These are phyloP conservation scores for Candida tibetensis DNA, from an alignment of 805 yeast genomes.

Conservation along the genomic window DNA sequence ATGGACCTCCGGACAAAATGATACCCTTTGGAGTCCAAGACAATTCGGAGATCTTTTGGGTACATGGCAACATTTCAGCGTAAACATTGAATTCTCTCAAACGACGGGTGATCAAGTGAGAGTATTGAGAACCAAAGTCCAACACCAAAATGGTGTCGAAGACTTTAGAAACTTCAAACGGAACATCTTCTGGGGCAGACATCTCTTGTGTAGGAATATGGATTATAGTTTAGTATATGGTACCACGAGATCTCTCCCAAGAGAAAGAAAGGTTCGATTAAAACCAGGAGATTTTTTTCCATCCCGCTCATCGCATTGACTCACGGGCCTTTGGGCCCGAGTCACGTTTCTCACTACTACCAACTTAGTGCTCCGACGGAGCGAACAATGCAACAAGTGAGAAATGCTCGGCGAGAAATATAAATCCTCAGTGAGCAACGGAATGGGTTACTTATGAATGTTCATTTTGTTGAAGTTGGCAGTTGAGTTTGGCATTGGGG, in stretches of 20 bases:
- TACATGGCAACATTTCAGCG: conserved; percentile 99
- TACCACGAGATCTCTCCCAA: conserved; percentile 5
- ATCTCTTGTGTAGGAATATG: conserved; percentile 1
- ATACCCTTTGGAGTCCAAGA: conserved; percentile 96
- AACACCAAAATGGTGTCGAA: conserved; percentile 96
- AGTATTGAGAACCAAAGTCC: conserved; percentile 98
- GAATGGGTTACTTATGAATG: too few species aligned
- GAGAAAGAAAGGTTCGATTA: background rate
- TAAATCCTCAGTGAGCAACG: too few species aligned
- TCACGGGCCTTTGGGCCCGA: background rate
- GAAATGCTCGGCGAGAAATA: too few species aligned
- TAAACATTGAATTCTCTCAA: conserved; percentile 96
- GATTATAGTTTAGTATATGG: background rate
- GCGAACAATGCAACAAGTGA: too few species aligned
- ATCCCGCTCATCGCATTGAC: conserved; percentile 1
- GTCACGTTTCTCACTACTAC: background rate
- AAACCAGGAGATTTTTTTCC: background rate
- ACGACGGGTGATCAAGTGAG: conserved; percentile 95
- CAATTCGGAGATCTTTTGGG: conserved; percentile 91
- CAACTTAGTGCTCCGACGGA: too few species aligned
- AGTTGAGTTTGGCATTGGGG: too few species aligned
- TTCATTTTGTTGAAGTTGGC: too few species aligned
- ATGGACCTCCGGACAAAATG: conserved; percentile 95
- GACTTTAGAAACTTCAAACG: conserved; percentile 72
- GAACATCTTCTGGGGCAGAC: conserved; percentile 30